These are phyloP conservation scores for Lanmaoa pseudosensibilis DNA, from an alignment of 768 basidiomycete genomes.

Conservation along the genomic window DNA sequence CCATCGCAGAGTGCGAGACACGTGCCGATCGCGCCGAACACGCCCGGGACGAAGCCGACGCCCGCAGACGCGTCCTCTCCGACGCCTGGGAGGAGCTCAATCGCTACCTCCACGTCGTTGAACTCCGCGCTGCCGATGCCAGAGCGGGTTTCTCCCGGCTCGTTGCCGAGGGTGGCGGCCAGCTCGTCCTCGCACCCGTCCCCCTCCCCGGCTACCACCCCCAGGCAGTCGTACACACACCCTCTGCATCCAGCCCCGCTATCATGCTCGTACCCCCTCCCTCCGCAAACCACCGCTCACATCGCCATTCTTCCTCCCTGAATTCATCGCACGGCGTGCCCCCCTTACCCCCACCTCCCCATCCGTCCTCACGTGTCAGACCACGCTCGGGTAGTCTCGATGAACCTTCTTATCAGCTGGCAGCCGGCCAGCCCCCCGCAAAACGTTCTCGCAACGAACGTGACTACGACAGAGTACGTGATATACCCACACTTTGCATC, in stretches of 20 bases:
- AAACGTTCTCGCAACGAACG: conserved; percentile 48
- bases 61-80: conserved; percentile 42
- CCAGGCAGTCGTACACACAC: conserved; percentile 9
- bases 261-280: conserved; percentile 28
- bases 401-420: conserved; percentile 29
- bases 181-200: conserved; percentile 39
- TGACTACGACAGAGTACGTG: conserved; percentile 31
- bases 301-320: conserved; percentile 24
- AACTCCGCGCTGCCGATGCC: conserved; percentile 49
- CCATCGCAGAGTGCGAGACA: conserved; percentile 48
- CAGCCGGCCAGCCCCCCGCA: conserved; percentile 45
- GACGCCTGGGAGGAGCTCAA: conserved; percentile 55
- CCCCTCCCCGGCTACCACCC: conserved; percentile 28
- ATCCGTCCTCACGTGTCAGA: conserved; percentile 37
- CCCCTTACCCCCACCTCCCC: conserved; percentile 42
- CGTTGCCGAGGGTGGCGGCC: conserved; percentile 45
- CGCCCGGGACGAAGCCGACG: conserved; percentile 56
- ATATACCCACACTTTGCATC: rapidly evolving
- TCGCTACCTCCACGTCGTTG: conserved; percentile 45
- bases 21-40: conserved; percentile 51
- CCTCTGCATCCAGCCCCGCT: conserved; percentile 24
- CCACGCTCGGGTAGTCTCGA: conserved; percentile 48
- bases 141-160: conserved; percentile 47
- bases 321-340: conserved; percentile 33
- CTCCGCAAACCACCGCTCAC: conserved; percentile 16